Conservation (phyloP, 331 rosid genomes). For the Saraca asoca region DNA sequence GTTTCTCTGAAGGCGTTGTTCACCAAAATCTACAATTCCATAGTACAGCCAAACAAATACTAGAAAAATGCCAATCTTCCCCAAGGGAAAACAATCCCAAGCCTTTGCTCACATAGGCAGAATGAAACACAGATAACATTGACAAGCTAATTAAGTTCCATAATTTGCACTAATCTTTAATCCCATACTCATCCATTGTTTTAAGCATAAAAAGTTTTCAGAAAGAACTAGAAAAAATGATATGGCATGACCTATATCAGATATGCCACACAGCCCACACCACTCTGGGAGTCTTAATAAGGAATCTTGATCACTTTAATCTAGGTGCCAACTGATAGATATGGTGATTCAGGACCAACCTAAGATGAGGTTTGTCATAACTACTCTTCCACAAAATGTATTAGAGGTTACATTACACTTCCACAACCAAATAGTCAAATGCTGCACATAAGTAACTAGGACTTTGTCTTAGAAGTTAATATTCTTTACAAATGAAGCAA, state of each 20-base stretch:
- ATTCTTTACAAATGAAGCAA: neutral
- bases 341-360: neutral
- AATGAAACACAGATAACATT: conserved; percentile 1
- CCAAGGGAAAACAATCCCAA: neutral
- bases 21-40: neutral
- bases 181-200: conserved; percentile 10
- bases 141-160: neutral
- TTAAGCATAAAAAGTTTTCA: conserved; percentile 8
- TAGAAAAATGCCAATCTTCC: neutral
- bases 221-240: conserved; percentile 7
- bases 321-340: neutral
- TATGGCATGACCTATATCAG: neutral
- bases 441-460: neutral
- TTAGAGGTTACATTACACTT: too few species aligned
- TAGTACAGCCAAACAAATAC: conserved; percentile 5
- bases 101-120: conserved; percentile 3
- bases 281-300: conserved; percentile 11
- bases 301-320: neutral
- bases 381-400: too few species aligned
- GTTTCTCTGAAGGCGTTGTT: neutral
- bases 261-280: neutral
- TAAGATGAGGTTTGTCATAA: neutral
- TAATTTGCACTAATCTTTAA: conserved; percentile 12
- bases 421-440: neutral
- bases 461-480: neutral